A percentile compares a stretch with the other conserved stretches of the same genome.
Conservation (phyloP, 768 basidiomycete species). For the Trametes elegans region DNA sequence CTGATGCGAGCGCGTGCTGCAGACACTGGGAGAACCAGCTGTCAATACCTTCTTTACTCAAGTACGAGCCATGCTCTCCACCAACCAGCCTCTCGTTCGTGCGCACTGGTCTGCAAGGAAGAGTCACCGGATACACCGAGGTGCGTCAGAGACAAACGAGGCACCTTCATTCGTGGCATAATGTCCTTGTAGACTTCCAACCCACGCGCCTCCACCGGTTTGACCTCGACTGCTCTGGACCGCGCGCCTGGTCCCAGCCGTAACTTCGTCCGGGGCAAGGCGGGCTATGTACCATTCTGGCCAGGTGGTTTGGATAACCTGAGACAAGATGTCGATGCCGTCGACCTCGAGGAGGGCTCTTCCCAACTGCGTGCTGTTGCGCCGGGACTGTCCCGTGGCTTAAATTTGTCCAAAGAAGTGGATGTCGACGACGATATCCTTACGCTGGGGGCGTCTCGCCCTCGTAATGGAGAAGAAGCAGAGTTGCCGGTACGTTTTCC, state of each 20-base stretch:
- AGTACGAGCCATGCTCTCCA: constrained; percentile 65
- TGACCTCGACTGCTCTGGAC: constrained; percentile 82
- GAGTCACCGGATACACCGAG: constrained; percentile 79
- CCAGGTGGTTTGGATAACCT: constrained; percentile 81
- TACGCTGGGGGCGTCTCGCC: neutral
- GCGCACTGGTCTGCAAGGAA: constrained; percentile 76
- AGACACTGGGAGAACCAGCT: constrained; percentile 74
- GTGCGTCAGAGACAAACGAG: too few species aligned
- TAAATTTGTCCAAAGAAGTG: constrained; percentile 65
- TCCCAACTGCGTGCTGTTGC: constrained; percentile 62
- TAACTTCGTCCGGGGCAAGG: constrained; percentile 91
- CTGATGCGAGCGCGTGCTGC: constrained; percentile 17
- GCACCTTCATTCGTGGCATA: too few species aligned
- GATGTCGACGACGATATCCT: constrained; percentile 43
- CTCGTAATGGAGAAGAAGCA: neutral
- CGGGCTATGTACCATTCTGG: constrained; percentile 89
- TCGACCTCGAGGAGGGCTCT: constrained; percentile 38
- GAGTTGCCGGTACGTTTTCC: neutral
- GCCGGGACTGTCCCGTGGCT: constrained; percentile 80
- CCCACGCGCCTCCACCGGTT: constrained; percentile 57
- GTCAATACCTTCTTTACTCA: constrained; percentile 61
- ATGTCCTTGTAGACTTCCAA: constrained; percentile 48
- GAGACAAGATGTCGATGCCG: constrained; percentile 25
- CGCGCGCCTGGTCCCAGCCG: constrained; percentile 77
- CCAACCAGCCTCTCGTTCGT: constrained; percentile 74